These are phyloP conservation scores for Fusarium veterinarium DNA, from an alignment of 2,329 filamentous ascomycete species.

Conservation along the genomic window DNA sequence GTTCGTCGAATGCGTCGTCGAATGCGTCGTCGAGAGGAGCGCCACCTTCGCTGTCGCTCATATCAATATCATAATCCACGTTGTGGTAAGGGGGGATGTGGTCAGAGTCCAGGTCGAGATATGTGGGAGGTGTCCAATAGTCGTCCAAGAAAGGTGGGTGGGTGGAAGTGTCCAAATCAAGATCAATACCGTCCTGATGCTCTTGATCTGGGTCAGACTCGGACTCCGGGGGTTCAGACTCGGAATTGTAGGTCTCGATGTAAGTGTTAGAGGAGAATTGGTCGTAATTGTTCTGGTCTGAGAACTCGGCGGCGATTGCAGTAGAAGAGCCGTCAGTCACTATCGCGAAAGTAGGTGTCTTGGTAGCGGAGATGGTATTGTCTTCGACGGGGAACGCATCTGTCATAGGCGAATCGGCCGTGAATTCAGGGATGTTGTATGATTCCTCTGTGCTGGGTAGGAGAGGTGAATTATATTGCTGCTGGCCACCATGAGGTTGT, in stretches of 20 bases:
- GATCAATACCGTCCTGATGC: conserved; percentile 13
- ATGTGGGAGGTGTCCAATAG: conserved; percentile 6
- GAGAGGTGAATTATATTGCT: conserved; percentile 1
- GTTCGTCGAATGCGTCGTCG: conserved; percentile 10
- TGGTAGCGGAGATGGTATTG: conserved; percentile 19
- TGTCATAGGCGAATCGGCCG: conserved; percentile 35
- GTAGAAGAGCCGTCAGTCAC: conserved; percentile 6
- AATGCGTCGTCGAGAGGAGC: conserved; percentile 39
- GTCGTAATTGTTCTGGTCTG: conserved; percentile 10
- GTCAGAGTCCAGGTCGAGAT: conserved; percentile 18
- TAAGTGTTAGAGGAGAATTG: conserved; percentile 8
- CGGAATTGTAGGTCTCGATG: conserved; percentile 1
- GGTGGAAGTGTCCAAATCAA: conserved; percentile 15
- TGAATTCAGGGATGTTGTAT: conserved; percentile 13
- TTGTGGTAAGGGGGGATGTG: conserved; percentile 26
- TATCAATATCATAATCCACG: conserved; percentile 47
- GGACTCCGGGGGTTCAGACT: conserved; percentile 8
- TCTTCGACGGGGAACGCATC: conserved; percentile 31
- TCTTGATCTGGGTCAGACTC: conserved; percentile 12
- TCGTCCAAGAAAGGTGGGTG: conserved; percentile 15
- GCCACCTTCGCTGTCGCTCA: conserved; percentile 52
- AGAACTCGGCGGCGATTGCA: background rate
- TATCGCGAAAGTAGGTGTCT: conserved; percentile 18
- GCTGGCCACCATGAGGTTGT: conserved; percentile 15
- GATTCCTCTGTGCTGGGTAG: conserved; percentile 9